Evolutionary conservation across 306 rosid genomes (phyloP).

Genomic region (Cucumis hystrix): DNA sequence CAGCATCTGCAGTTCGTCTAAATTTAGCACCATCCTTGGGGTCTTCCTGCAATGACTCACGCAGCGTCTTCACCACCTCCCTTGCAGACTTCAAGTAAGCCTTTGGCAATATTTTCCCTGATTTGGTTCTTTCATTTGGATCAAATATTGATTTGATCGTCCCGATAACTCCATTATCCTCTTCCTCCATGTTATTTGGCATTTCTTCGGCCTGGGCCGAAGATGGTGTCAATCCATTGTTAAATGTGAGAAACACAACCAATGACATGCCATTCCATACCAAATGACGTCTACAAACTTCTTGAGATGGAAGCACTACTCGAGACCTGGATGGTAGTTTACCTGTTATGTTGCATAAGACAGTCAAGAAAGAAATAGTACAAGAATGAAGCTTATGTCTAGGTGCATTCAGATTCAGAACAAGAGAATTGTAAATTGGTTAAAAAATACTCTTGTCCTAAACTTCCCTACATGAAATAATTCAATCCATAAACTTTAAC

Average conservation of each 20-base stretch:
- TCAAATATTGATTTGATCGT: constrained; percentile 54
- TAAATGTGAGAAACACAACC: constrained; percentile 23
- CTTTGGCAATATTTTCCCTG: constrained; percentile 75
- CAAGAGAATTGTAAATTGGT: neutral
- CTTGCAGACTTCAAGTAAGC: constrained; percentile 73
- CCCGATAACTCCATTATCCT: constrained; percentile 37
- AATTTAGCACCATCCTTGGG: constrained; percentile 53
- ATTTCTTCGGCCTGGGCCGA: constrained; percentile 43
- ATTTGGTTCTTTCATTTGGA: constrained; percentile 54
- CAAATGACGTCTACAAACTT: constrained; percentile 40
- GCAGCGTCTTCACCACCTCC: constrained; percentile 71
- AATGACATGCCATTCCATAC: constrained; percentile 21
- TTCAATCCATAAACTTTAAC: too few species aligned
- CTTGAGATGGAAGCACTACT: constrained; percentile 24
- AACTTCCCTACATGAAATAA: too few species aligned
- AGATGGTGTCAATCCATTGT: constrained; percentile 26
- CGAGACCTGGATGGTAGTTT: constrained; percentile 36
- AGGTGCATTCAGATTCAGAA: neutral
- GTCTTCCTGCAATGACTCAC: constrained; percentile 61
- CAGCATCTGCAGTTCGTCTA: constrained; percentile 85
- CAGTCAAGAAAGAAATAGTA: constrained; percentile 20
- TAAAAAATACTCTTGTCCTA: too few species aligned
- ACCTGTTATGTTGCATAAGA: constrained; percentile 43
- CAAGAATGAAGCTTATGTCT: neutral
- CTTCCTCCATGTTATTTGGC: constrained; percentile 24